A percentile compares a stretch with the other conserved stretches of the same genome.
These are phyloP conservation scores for Zygoascus flipseniorum DNA, from an alignment of 805 yeast species.

Conservation along the genomic window DNA sequence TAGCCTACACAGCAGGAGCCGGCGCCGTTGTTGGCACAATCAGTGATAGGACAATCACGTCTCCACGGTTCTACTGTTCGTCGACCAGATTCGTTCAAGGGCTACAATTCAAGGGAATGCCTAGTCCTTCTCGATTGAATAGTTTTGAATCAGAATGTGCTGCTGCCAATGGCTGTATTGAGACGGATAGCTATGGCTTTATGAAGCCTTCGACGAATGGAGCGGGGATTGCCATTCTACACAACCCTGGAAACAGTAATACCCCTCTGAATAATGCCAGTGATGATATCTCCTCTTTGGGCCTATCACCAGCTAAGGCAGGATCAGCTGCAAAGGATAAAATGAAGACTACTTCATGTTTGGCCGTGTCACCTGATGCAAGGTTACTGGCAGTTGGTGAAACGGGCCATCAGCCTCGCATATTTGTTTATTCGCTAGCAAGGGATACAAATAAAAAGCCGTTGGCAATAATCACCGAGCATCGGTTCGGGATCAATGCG, in stretches of 20 bases:
- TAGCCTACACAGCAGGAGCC: slow-evolving; percentile 25
- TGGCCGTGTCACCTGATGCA: slow-evolving; percentile 50
- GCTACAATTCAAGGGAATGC: slow-evolving; percentile 3
- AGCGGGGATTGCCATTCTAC: not conserved
- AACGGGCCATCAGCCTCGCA: slow-evolving; percentile 58
- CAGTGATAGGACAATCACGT: not conserved
- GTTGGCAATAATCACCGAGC: slow-evolving; percentile 48
- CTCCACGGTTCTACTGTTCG: slow-evolving; percentile 13
- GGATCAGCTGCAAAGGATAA: slow-evolving; percentile 21
- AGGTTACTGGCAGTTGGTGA: slow-evolving; percentile 61
- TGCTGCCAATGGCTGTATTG: not conserved
- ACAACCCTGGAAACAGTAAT: not conserved
- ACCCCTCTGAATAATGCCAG: not conserved
- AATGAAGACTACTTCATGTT: slow-evolving; percentile 46
- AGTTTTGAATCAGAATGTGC: not conserved
- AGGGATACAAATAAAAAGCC: slow-evolving; percentile 45
- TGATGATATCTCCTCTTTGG: not conserved
- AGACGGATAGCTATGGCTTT: not conserved
- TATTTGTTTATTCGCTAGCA: slow-evolving; percentile 46
- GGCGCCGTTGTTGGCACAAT: slow-evolving; percentile 19
- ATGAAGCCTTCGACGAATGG: not conserved
- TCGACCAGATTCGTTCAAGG: slow-evolving; percentile 13
- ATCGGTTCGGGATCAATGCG: slow-evolving; percentile 52
- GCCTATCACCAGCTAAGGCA: slow-evolving; percentile 1
- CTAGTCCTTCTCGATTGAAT: not conserved